Conservation (phyloP, 208 protist species). For the Leishmania turanica region DNA sequence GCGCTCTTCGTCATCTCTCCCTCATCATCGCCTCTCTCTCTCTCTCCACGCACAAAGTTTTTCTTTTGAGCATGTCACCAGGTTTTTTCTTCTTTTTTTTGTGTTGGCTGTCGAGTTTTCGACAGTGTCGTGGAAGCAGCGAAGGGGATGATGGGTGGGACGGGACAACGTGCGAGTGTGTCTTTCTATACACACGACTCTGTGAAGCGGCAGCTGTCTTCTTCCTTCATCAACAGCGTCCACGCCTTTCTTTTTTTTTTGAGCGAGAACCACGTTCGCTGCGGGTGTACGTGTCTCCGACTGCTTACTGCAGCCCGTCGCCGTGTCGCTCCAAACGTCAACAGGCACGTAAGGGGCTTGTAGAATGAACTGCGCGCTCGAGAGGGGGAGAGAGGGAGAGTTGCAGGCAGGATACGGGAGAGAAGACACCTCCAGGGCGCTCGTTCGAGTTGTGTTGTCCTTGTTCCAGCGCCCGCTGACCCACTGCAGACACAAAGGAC, state of each 20-base stretch:
- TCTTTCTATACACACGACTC: not conserved
- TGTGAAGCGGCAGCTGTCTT: not conserved
- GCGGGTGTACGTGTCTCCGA: not conserved
- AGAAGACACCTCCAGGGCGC: not conserved
- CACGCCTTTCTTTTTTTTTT: not conserved
- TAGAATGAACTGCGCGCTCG: not conserved
- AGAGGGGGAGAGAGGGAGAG: not conserved
- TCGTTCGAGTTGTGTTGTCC: not conserved
- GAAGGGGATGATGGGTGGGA: not conserved
- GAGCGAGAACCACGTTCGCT: not conserved
- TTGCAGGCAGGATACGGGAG: not conserved
- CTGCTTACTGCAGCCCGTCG: not conserved
- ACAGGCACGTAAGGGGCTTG: not conserved
- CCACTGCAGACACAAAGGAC: not conserved
- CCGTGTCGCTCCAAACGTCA: not conserved
- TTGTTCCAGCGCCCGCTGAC: not conserved
- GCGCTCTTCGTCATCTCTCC: not conserved
- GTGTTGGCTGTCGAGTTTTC: slow-evolving; percentile 6
- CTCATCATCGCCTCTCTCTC: not conserved
- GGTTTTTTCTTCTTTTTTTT: slow-evolving; percentile 4
- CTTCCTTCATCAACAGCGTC: not conserved
- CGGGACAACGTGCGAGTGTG: not conserved
- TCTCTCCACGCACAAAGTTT: not conserved
- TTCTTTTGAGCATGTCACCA: not conserved
- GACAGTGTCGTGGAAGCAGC: not conserved